Evolutionary conservation across 2,329 filamentous ascomycete genomes (phyloP).

Genomic region (Hirsutella thompsonii): DNA sequence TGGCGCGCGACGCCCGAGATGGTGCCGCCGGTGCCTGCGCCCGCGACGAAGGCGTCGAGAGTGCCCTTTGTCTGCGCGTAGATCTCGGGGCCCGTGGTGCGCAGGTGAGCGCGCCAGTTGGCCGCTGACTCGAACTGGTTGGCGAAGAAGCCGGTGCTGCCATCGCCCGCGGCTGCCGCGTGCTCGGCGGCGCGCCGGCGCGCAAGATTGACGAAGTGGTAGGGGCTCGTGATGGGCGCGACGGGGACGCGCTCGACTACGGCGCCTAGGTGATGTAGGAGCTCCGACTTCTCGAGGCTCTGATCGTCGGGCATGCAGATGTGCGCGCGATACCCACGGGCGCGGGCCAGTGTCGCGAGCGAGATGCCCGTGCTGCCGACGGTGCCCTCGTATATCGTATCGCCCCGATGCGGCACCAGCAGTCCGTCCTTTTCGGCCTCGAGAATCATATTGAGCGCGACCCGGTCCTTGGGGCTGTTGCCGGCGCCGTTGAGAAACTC

Average conservation of each 20-base stretch:
- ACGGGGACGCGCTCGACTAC: conserved; percentile 84
- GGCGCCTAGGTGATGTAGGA: conserved; percentile 81
- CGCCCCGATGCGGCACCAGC: conserved; percentile 66
- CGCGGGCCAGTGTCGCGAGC: conserved; percentile 75
- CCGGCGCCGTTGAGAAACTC: conserved; percentile 95
- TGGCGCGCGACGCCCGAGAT: conserved; percentile 76
- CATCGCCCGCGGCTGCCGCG: conserved; percentile 38
- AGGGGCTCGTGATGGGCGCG: conserved; percentile 83
- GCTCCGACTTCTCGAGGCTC: conserved; percentile 73
- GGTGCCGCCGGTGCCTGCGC: conserved; percentile 89
- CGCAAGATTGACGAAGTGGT: conserved; percentile 91
- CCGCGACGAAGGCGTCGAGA: conserved; percentile 81
- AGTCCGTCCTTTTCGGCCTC: conserved; percentile 68
- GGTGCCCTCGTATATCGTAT: conserved; percentile 95
- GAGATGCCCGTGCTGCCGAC: conserved; percentile 95
- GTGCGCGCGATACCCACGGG: conserved; percentile 80
- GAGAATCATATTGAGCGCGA: conserved; percentile 80
- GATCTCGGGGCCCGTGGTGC: conserved; percentile 82
- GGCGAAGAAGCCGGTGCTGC: conserved; percentile 78
- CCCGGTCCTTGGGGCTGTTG: conserved; percentile 86
- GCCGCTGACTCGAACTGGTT: conserved; percentile 90
- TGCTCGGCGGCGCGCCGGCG: conserved; percentile 65
- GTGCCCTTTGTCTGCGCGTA: conserved; percentile 59
- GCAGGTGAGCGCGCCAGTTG: conserved; percentile 77
- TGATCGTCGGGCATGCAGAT: conserved; percentile 98